phyloP scores from a whole-genome alignment of 2,329 filamentous ascomycete species.

The Penicillium sp. region DNA sequence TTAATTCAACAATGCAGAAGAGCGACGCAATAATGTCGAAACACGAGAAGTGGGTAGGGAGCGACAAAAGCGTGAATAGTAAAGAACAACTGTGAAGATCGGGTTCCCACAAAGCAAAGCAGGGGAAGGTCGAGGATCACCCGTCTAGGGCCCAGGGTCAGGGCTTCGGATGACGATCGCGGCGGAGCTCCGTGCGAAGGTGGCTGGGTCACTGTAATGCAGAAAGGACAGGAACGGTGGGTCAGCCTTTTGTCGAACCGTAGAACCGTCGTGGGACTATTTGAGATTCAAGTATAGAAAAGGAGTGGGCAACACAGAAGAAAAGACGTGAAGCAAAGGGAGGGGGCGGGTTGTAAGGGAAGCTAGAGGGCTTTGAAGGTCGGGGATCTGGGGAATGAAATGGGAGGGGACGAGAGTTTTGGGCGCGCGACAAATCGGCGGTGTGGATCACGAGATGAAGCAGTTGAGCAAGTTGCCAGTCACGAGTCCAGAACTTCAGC shows the following conservation, averaged over 20 bases:
- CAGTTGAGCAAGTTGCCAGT: background rate
- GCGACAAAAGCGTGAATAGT: background rate
- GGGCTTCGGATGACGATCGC: slow-evolving; percentile 22
- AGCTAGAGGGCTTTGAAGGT: background rate
- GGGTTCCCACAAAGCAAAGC: slow-evolving; percentile 6
- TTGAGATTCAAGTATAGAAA: background rate
- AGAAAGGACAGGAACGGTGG: background rate
- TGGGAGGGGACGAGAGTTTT: background rate
- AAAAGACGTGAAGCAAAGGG: background rate
- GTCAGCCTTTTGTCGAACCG: background rate
- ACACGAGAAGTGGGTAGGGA: background rate
- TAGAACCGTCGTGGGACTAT: background rate
- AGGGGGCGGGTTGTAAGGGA: background rate
- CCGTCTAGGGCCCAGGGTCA: slow-evolving; percentile 11
- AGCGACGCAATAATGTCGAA: background rate
- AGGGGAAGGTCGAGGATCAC: slow-evolving; percentile 13
- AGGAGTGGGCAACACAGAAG: background rate
- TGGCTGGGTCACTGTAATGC: slow-evolving; percentile 11
- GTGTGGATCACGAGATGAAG: slow-evolving; percentile 25
- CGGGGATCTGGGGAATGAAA: slow-evolving; percentile 14
- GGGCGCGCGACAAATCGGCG: slow-evolving; percentile 13
- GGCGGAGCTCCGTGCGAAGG: slow-evolving; percentile 20
- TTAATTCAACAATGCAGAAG: slow-evolving; percentile 1
- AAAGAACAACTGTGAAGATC: background rate
- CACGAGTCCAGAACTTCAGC: background rate